These are phyloP conservation scores for Tylopilus orsonianus DNA, from an alignment of 1,284 basidiomycete species.

Conservation along the genomic window DNA sequence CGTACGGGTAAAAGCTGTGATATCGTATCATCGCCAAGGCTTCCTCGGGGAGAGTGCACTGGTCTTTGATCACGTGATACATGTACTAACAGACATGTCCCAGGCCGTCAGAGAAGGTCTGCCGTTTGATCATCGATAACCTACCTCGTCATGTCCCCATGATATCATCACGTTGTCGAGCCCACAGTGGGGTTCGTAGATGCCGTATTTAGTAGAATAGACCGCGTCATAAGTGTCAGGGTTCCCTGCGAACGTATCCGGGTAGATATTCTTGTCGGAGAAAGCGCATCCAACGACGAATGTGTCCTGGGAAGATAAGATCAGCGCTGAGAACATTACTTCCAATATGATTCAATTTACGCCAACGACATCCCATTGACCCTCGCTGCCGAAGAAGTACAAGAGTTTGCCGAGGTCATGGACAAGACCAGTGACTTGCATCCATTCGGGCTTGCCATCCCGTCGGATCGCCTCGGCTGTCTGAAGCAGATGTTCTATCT, in stretches of 20 bases:
- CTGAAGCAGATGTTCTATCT: conserved; percentile 90
- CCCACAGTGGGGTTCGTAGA: conserved; percentile 84
- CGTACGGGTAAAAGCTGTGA: conserved; percentile 89
- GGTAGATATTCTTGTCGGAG: conserved; percentile 83
- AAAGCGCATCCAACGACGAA: conserved; percentile 87
- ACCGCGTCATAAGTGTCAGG: conserved; percentile 72
- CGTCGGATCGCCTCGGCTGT: conserved; percentile 89
- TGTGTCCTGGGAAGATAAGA: conserved; percentile 58
- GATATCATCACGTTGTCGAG: conserved; percentile 89
- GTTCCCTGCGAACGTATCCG: conserved; percentile 80
- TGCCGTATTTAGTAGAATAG: conserved; percentile 80
- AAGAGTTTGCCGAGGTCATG: conserved; percentile 88
- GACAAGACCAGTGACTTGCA: conserved; percentile 86
- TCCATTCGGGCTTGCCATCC: conserved; percentile 89
- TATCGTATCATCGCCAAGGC: conserved; percentile 91
- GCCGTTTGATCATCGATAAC: conserved; percentile 7
- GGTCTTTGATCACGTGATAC: conserved; percentile 75
- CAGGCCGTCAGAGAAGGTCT: conserved; percentile 13
- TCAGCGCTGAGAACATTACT: conserved; percentile 10
- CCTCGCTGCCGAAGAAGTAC: conserved; percentile 77
- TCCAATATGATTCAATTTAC: conserved; percentile 36
- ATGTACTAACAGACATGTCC: conserved; percentile 55
- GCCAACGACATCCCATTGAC: conserved; percentile 92
- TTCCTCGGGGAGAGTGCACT: conserved; percentile 78
- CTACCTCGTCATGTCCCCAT: conserved; percentile 88